These are phyloP conservation scores for Aspergillus aculeatus DNA, from an alignment of 2,329 filamentous ascomycete species.

Conservation along the genomic window DNA sequence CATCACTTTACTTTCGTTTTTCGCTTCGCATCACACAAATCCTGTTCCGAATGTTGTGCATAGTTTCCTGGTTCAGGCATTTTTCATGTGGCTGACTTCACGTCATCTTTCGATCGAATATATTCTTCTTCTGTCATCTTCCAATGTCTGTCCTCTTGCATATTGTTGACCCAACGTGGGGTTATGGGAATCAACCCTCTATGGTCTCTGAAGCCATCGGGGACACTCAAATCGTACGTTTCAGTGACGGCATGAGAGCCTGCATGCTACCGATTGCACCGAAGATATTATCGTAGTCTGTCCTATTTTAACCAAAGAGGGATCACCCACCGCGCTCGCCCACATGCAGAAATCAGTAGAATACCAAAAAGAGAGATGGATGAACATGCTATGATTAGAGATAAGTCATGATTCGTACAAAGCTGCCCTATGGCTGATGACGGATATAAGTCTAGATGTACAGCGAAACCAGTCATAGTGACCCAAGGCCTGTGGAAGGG, in stretches of 20 bases:
- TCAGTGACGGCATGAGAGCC: no score
- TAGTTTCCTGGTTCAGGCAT: slow-evolving; percentile 7
- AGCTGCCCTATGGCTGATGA: no score
- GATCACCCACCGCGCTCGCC: no score
- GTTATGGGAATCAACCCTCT: background rate
- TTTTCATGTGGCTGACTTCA: slow-evolving; percentile 1
- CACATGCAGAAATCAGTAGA: no score
- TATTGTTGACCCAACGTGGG: background rate
- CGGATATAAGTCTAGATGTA: no score
- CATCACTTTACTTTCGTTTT: slow-evolving; percentile 1
- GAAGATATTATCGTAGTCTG: no score
- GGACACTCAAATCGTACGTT: background rate
- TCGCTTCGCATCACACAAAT: background rate
- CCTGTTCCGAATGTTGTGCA: slow-evolving; percentile 11
- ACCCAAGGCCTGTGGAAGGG: background rate
- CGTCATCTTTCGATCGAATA: slow-evolving; percentile 12
- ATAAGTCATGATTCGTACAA: no score
- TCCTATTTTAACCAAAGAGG: no score
- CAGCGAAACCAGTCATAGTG: no score
- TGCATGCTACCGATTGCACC: no score
- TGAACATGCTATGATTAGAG: no score
- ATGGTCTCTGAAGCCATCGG: background rate
- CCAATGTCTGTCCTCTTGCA: background rate
- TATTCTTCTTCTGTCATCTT: slow-evolving; percentile 8
- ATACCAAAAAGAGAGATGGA: no score